Conservation (phyloP, 768 basidiomycete genomes). For the Cantharellus anzutake region DNA sequence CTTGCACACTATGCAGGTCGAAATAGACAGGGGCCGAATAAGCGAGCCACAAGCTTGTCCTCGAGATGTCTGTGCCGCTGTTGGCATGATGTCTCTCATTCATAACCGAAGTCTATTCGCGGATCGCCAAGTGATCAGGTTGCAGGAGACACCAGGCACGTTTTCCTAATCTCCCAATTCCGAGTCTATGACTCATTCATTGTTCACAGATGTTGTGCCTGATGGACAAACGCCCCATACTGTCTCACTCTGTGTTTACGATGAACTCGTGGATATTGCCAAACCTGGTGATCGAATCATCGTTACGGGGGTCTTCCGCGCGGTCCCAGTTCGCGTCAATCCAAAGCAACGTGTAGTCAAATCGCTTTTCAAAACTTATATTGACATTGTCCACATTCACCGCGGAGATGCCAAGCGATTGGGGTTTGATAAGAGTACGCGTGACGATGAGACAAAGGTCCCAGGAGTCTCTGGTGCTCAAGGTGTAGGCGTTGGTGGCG, state of each 20-base stretch:
- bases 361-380: constrained; percentile 91
- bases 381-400: constrained; percentile 87
- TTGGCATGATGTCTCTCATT: constrained; percentile 84
- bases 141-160: constrained; percentile 75
- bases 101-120: constrained; percentile 96
- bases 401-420: constrained; percentile 42
- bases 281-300: constrained; percentile 90
- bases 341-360: constrained; percentile 82
- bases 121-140: constrained; percentile 82
- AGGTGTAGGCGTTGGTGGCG: constrained; percentile 40
- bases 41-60: constrained; percentile 84
- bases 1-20: constrained; percentile 90
- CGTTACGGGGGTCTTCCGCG: constrained; percentile 87
- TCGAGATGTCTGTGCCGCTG: constrained; percentile 73
- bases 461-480: constrained; percentile 27
- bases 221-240: constrained; percentile 98
- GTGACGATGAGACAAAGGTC: constrained; percentile 46
- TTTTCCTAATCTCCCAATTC: background rate
- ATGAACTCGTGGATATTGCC: constrained; percentile 89
- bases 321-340: constrained; percentile 88
- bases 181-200: background rate
- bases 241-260: constrained; percentile 91
- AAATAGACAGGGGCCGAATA: constrained; percentile 96
- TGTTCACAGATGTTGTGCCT: constrained; percentile 58
- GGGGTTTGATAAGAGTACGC: constrained; percentile 61